Evolutionary conservation across 768 basidiomycete genomes (phyloP), one percentile per base, ranked within the genome.

Genomic region (Solioccasus polychromus): DNA sequence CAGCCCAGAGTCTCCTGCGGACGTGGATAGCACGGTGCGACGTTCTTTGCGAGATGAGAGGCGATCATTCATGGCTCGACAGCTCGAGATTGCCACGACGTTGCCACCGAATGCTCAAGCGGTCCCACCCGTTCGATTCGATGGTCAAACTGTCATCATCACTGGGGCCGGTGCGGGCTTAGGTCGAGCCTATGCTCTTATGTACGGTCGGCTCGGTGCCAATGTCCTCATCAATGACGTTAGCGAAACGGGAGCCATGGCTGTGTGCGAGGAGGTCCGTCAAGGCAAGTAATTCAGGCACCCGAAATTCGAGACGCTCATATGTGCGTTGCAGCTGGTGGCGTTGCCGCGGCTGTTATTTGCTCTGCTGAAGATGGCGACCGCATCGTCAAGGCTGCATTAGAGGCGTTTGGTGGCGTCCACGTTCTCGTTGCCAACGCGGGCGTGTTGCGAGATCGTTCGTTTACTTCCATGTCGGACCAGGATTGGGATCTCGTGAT

Each of bases 191-290:
- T 96, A 98, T 61, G 89, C 96, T 0, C 75, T 86, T 34, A 89
- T 97, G 88, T 98, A 87, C 60, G 89, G 78, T 20, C 82, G 79
- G 43, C 81, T 94, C 8, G 95, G 96, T n/a, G 95, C 92, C 9
- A 96, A 96, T 57, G 89, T 99, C 25, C 88, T 98, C 35, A 82
- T 98, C 34, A 99, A 98, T 63, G 96, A 99, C 59, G 85, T 97
- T 37, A 92, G 77, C 62, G 86, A 85, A 60, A 89, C 92, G 55
- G 85, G 79, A 2, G 93, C 93, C 7, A 79, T 80, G 18, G 70
- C 77, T 8, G 93, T 98, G 2, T 92, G 91, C 15, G 78, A 85
- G n/a, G 93, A 97, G 62, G 80, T 98, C 47, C 75, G 78, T 49
- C 79, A 83, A 64, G 82, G 92, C 89, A 40, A 34, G 74, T 61